Percentiles rank a stretch among this genome's conserved stretches.
Evolutionary conservation across 2,329 filamentous ascomycete species (phyloP).

Genomic region (Zasmidium angulare): DNA sequence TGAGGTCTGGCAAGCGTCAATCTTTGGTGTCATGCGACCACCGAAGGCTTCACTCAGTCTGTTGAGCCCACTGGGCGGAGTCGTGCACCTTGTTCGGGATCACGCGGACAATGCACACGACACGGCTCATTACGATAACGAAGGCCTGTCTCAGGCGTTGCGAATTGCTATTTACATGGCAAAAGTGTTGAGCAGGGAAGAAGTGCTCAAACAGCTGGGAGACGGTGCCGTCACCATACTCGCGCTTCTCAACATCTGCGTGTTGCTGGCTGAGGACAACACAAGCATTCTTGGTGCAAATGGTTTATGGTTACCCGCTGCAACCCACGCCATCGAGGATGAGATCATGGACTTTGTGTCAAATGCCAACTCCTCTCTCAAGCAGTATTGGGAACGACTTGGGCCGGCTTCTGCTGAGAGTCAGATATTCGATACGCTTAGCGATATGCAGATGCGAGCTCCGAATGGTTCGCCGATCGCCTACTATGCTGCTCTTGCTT

Average conservation of each 20-base stretch:
- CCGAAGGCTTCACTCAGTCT: slow-evolving; percentile 69
- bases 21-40: slow-evolving; percentile 56
- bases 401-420: not conserved
- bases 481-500: slow-evolving; percentile 46
- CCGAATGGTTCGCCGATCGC: slow-evolving; percentile 16
- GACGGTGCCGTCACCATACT: slow-evolving; percentile 43
- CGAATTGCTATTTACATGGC: slow-evolving; percentile 72
- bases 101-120: slow-evolving; percentile 21
- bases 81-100: slow-evolving; percentile 61
- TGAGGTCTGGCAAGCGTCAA: slow-evolving; percentile 63
- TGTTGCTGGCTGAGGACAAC: slow-evolving; percentile 61
- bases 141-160: slow-evolving; percentile 70
- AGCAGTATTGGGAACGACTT: slow-evolving; percentile 35
- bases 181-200: slow-evolving; percentile 53
- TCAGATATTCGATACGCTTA: slow-evolving; percentile 10
- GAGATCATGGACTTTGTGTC: slow-evolving; percentile 55
- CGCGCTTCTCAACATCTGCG: slow-evolving; percentile 53
- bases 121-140: slow-evolving; percentile 54
- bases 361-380: slow-evolving; percentile 51
- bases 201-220: slow-evolving; percentile 30
- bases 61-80: slow-evolving; percentile 70
- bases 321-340: slow-evolving; percentile 45
- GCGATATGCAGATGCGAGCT: slow-evolving; percentile 9
- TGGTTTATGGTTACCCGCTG: slow-evolving; percentile 48
- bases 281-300: slow-evolving; percentile 57